A percentile compares a stretch with the other conserved stretches of the same genome.
Evolutionary conservation across 1,284 basidiomycete genomes (phyloP).

Genomic region (Microbotryum silenes-acaulis): DNA sequence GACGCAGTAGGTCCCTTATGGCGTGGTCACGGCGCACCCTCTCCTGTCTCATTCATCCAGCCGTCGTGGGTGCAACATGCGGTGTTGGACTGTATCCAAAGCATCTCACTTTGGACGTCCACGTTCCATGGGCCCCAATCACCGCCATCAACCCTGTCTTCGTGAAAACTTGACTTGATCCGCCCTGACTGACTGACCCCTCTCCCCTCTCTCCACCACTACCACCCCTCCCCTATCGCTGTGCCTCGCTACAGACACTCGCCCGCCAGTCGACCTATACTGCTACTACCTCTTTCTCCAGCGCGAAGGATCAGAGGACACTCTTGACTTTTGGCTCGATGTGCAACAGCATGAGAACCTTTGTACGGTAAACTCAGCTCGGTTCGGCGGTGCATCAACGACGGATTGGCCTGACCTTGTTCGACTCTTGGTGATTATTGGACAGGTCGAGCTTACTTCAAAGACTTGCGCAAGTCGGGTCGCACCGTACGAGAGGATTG

Average conservation of each 20-base stretch:
- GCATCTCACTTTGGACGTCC: not conserved
- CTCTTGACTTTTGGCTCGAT: slow-evolving; percentile 97
- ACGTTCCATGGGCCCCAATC: not conserved
- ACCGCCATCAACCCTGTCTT: not conserved
- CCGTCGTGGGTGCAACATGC: not conserved
- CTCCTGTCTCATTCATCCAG: not conserved
- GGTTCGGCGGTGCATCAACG: not conserved
- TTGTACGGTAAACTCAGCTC: slow-evolving; percentile 39
- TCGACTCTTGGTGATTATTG: not conserved
- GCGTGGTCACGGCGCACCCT: not conserved
- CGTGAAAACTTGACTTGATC: not conserved
- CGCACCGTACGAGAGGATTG: slow-evolving; percentile 87
- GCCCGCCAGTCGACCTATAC: slow-evolving; percentile 92
- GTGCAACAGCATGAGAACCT: slow-evolving; percentile 98
- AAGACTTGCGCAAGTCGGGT: slow-evolving; percentile 90
- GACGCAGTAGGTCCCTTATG: slow-evolving; percentile 14
- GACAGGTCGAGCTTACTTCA: slow-evolving; percentile 82
- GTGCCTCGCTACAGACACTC: slow-evolving; percentile 47
- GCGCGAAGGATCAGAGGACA: slow-evolving; percentile 86
- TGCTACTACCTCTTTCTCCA: slow-evolving; percentile 94
- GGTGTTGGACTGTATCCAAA: not conserved
- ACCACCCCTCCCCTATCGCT: not conserved
- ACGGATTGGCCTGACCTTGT: not conserved
- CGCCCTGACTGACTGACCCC: not conserved
- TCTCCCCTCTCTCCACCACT: not conserved